A percentile compares a stretch with the other conserved stretches of the same genome.
Conservation (phyloP, 352 stramenopile genomes). For the Phytophthora foliorum region DNA sequence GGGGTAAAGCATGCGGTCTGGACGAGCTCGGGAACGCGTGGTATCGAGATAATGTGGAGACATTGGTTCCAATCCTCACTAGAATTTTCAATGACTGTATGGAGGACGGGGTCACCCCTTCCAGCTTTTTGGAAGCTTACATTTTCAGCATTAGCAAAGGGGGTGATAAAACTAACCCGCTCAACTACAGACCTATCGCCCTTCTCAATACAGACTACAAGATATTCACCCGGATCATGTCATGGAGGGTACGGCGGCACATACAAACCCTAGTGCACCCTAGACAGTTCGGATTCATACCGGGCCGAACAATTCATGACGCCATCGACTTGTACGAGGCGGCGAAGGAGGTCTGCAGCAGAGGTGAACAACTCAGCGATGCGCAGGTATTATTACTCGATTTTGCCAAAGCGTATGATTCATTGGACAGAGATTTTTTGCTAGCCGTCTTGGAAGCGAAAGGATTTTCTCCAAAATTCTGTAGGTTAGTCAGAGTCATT, state of each 20-base stretch:
- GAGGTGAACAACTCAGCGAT: neutral
- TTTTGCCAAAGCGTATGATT: slow-evolving; percentile 12
- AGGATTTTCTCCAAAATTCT: neutral
- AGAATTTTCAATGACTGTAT: neutral
- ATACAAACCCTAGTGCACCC: neutral
- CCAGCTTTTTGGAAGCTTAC: neutral
- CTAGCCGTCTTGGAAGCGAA: neutral
- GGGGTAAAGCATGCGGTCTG: neutral
- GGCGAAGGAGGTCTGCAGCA: neutral
- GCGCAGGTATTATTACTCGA: neutral
- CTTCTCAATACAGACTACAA: neutral
- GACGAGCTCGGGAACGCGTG: neutral
- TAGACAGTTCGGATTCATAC: neutral
- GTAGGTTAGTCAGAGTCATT: neutral
- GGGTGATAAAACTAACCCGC: neutral
- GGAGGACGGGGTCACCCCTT: neutral
- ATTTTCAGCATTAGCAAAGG: neutral
- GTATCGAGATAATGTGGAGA: neutral
- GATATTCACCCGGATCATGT: neutral
- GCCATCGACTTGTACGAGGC: neutral
- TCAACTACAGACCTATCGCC: neutral
- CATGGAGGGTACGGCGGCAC: neutral
- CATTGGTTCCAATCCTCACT: neutral
- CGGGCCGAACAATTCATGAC: neutral
- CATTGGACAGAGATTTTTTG: neutral